These are phyloP conservation scores for Isatis tinctoria DNA, from an alignment of 345 rosid species.

Conservation along the genomic window DNA sequence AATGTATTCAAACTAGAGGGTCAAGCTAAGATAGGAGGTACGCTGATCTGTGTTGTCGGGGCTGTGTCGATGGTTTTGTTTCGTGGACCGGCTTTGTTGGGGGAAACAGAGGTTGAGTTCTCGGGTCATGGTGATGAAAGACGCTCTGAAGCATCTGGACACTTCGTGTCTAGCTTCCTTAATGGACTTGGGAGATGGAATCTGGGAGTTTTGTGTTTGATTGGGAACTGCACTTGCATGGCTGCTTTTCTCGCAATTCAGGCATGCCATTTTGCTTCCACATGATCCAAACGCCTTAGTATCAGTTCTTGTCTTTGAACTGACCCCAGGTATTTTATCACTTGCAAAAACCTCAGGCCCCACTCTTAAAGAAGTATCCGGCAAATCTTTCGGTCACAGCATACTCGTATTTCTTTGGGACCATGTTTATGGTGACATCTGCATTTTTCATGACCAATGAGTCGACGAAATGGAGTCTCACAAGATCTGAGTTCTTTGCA, in stretches of 20 bases:
- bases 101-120: conserved; percentile 47
- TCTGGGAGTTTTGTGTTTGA: conserved; percentile 86
- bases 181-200: conserved; percentile 77
- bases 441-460: conserved; percentile 61
- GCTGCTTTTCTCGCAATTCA: conserved; percentile 93
- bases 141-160: conserved; percentile 66
- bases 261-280: conserved; percentile 40
- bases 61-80: conserved; percentile 84
- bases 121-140: conserved; percentile 43
- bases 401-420: conserved; percentile 79
- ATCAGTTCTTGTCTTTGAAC: not conserved
- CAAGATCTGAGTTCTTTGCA: conserved; percentile 71
- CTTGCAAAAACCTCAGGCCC: conserved; percentile 54
- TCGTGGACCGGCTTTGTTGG: conserved; percentile 87
- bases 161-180: conserved; percentile 54
- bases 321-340: not conserved
- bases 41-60: conserved; percentile 74
- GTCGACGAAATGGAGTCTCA: conserved; percentile 78
- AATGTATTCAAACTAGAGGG: conserved; percentile 75
- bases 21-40: conserved; percentile 90
- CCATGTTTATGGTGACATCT: conserved; percentile 61
- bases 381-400: conserved; percentile 86
- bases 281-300: not conserved
- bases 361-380: conserved; percentile 69
- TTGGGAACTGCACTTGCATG: conserved; percentile 98